phyloP scores from a whole-genome alignment of 2,329 filamentous ascomycete species.

The Diaporthe destruens region DNA sequence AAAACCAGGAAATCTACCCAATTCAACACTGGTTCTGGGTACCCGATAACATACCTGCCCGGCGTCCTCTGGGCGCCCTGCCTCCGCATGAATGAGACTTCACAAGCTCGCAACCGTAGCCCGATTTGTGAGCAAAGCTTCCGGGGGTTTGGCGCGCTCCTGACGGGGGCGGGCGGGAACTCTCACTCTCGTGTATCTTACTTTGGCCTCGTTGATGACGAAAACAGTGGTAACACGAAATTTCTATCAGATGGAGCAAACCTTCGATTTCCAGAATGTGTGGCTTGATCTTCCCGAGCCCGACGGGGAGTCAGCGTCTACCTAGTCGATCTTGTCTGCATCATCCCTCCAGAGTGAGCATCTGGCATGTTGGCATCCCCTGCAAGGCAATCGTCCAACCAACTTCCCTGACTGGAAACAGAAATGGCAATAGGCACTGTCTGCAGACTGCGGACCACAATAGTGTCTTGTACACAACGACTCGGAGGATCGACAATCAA shows the following conservation, averaged over 20 bases:
- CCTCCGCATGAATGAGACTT: slow-evolving; percentile 33
- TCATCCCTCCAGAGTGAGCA: slow-evolving; percentile 29
- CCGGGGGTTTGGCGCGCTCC: slow-evolving; percentile 16
- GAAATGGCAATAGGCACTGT: slow-evolving; percentile 20
- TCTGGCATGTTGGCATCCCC: slow-evolving; percentile 35
- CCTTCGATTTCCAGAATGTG: slow-evolving; percentile 6
- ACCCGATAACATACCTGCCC: slow-evolving; percentile 10
- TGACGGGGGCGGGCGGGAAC: neutral
- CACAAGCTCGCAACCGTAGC: slow-evolving; percentile 27
- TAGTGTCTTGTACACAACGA: neutral
- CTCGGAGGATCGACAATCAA: neutral
- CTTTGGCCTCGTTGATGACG: slow-evolving; percentile 17
- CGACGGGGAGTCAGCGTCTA: slow-evolving; percentile 14
- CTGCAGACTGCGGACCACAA: slow-evolving; percentile 4
- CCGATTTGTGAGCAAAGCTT: slow-evolving; percentile 31
- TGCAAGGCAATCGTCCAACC: slow-evolving; percentile 35
- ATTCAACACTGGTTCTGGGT: slow-evolving; percentile 22
- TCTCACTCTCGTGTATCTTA: slow-evolving; percentile 9
- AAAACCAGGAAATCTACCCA: slow-evolving; percentile 1
- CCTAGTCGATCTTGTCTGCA: slow-evolving; percentile 30
- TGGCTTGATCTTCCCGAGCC: slow-evolving; percentile 26
- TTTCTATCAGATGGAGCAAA: slow-evolving; percentile 21
- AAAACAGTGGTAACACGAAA: slow-evolving; percentile 2
- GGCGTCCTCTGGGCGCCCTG: slow-evolving; percentile 23
- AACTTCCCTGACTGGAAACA: slow-evolving; percentile 33